Evolutionary conservation across 805 yeast species (phyloP).

Genomic region (Yarrowia sp.): DNA sequence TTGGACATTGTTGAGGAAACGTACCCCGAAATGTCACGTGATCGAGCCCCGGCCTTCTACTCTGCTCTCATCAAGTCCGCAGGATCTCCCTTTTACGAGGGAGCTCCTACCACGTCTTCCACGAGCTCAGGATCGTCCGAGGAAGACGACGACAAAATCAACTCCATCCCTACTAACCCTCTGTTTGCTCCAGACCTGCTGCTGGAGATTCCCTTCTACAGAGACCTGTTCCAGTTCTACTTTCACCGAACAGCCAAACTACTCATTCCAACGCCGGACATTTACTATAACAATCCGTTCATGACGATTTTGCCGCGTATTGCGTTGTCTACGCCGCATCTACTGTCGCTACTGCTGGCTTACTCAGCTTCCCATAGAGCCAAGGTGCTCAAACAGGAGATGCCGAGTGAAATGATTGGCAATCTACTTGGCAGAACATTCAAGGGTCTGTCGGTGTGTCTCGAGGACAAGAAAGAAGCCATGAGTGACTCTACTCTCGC

Average conservation of each 20-base stretch:
- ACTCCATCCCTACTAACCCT: conserved; percentile 50
- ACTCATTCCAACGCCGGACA: conserved; percentile 69
- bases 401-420: conserved; percentile 53
- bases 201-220: conserved; percentile 63
- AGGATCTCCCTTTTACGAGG: conserved; percentile 5
- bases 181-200: conserved; percentile 62
- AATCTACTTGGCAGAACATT: conserved; percentile 64
- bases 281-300: conserved; percentile 70
- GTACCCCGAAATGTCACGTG: conserved; percentile 13
- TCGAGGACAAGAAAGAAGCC: conserved; percentile 60
- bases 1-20: conserved; percentile 33
- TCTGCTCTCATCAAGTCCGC: conserved; percentile 8
- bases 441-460: conserved; percentile 59
- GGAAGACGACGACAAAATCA: conserved; percentile 47
- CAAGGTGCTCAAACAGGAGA: conserved; percentile 39
- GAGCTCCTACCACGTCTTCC: conserved; percentile 7
- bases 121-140: conserved; percentile 15
- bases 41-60: conserved; percentile 8
- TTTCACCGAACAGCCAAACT: conserved; percentile 64
- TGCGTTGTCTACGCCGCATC: conserved; percentile 65
- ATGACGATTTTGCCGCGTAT: conserved; percentile 67
- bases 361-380: conserved; percentile 56
- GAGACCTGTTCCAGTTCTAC: conserved; percentile 69
- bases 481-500: conserved; percentile 73
- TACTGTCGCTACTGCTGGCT: conserved; percentile 64